These are phyloP conservation scores for Mytilinidion resinicola DNA, from an alignment of 495 filamentous ascomycete species.

Conservation along the genomic window DNA sequence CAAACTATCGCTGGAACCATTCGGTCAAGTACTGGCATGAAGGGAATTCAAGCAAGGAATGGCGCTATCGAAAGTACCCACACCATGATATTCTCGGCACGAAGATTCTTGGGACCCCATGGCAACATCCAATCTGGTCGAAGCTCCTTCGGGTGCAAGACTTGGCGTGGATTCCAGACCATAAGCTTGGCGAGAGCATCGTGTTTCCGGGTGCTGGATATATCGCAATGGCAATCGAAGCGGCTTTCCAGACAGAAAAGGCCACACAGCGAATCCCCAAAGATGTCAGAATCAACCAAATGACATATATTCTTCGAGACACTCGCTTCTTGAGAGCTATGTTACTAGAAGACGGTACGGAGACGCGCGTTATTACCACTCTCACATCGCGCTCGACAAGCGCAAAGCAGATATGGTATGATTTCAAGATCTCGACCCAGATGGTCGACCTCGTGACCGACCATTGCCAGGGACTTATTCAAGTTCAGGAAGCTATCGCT, in stretches of 20 bases:
- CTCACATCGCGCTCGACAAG: not conserved
- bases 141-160: not conserved
- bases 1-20: conserved; percentile 11
- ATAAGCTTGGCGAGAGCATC: conserved; percentile 3
- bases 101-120: not conserved
- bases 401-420: not conserved
- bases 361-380: not conserved
- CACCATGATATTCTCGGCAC: conserved; percentile 7
- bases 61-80: conserved; percentile 1
- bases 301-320: not conserved
- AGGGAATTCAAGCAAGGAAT: conserved; percentile 3
- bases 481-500: not conserved
- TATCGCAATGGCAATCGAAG: conserved; percentile 16
- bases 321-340: not conserved
- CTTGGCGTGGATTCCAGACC: conserved; percentile 11
- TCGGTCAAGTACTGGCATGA: not conserved
- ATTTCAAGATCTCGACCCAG: not conserved
- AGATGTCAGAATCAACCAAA: not conserved
- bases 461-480: not conserved
- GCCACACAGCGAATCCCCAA: not conserved
- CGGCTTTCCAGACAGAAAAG: conserved; percentile 7
- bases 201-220: conserved; percentile 14
- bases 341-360: conserved; percentile 1
- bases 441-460: not conserved
- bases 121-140: not conserved